phyloP scores from a whole-genome alignment of 306 rosid genomes.

The Neltuma alba region DNA sequence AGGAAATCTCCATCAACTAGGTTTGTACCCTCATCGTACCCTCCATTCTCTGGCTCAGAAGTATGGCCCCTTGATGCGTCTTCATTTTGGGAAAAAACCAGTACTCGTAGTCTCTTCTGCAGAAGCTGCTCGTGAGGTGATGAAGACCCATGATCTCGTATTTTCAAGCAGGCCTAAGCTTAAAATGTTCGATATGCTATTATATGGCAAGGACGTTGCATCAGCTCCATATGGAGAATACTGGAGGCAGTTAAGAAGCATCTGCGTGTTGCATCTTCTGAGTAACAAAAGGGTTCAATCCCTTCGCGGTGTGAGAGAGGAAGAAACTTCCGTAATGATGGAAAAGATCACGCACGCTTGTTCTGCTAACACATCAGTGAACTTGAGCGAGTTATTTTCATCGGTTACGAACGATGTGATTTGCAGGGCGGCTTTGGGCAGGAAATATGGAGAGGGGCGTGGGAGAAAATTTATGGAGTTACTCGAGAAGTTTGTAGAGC shows the following conservation, averaged over 20 bases:
- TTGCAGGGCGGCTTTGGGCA: slow-evolving; percentile 31
- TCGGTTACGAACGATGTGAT: not conserved
- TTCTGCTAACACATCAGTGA: not conserved
- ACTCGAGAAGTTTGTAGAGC: not conserved
- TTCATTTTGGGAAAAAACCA: slow-evolving; percentile 49
- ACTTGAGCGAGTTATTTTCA: slow-evolving; percentile 21
- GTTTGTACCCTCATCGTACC: slow-evolving; percentile 5
- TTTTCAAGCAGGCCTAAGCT: slow-evolving; percentile 44
- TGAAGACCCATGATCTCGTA: slow-evolving; percentile 50
- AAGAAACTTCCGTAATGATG: slow-evolving; percentile 29
- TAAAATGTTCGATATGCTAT: slow-evolving; percentile 6
- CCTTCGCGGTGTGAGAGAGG: slow-evolving; percentile 25
- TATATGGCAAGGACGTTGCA: slow-evolving; percentile 23
- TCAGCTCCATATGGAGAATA: slow-evolving; percentile 47
- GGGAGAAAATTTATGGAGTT: not conserved
- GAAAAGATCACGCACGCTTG: slow-evolving; percentile 22
- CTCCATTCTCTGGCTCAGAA: slow-evolving; percentile 34
- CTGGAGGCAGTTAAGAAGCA: slow-evolving; percentile 43
- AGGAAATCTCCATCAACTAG: not conserved
- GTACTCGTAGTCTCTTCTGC: slow-evolving; percentile 56
- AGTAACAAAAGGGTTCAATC: slow-evolving; percentile 33
- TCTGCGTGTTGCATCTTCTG: slow-evolving; percentile 28
- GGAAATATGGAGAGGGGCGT: not conserved
- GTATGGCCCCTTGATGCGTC: slow-evolving; percentile 57
- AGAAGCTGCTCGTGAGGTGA: slow-evolving; percentile 42